Evolutionary conservation across 768 basidiomycete genomes (phyloP), one percentile per base, ranked within the genome.

Genomic region (Hygrophorus pudorinus): DNA sequence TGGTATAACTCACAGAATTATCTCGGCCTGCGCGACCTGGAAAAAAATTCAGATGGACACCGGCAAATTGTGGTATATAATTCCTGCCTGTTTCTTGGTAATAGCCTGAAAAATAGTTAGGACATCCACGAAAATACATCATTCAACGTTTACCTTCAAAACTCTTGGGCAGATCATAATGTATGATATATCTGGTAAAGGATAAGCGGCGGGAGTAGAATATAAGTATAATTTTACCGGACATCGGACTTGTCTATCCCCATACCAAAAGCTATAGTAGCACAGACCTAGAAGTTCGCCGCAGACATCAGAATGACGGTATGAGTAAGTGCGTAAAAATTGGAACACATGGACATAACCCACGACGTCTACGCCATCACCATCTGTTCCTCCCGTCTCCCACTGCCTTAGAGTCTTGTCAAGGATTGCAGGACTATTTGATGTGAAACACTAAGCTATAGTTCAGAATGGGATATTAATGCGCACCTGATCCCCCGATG

Each of bases 171-270:
- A 89, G 59, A 58, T 89, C 86, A 49, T 76, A 88, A 54, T 90
- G 87, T 33, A 90, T 78, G 34, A 88, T 75, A 52, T 86, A 89
- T 30, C 85, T 70, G 37, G 18, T 53, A 16, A 32, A 9, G 11
- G 16, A 33, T 45, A 10, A 20, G 9, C 38, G 14, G 21, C 32
- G 33, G 20, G 13, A 9, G 18, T 35, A 33, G 30, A 36, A 2
- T 11, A 14, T 44, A 24, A 24, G 29, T 27, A 5, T 16, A 20
- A 8, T 10, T 3, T 11, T 55, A 78, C 78, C 83, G 71, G 42
- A 86, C 84, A 49, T 87, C 80, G 14, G 74, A 65, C 63, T 89
- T 90, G 57, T 91, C 86, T 36, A 91, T 89, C 1, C 87, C 87
- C 64, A 89, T 78, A 2, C 88, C 88, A 52, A 90, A 91, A 4